Evolutionary conservation across 257 asterid species (phyloP).

Genomic region (Rehmannia glutinosa): DNA sequence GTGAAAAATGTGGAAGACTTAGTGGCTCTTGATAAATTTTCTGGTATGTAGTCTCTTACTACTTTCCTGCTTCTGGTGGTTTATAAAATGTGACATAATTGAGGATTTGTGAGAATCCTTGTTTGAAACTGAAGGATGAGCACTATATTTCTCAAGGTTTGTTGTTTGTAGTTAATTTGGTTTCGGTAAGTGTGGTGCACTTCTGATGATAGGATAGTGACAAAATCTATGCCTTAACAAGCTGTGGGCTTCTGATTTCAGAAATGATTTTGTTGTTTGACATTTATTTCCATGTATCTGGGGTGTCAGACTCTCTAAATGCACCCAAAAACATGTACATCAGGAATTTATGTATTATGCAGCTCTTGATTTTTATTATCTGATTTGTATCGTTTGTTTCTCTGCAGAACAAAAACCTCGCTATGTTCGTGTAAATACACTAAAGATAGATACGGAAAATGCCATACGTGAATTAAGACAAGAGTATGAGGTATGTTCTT

Average conservation of each 20-base stretch:
- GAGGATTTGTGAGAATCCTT: background rate
- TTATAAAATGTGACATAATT: background rate
- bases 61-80: background rate
- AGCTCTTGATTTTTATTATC: background rate
- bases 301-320: background rate
- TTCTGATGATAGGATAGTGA: background rate
- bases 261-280: background rate
- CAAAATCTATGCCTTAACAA: background rate
- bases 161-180: background rate
- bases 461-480: conserved; percentile 54
- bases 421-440: conserved; percentile 87
- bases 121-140: background rate
- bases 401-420: conserved; percentile 79
- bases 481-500: conserved; percentile 47
- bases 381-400: background rate
- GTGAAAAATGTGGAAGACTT: conserved; percentile 55
- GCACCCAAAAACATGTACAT: background rate
- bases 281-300: no score
- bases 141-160: background rate
- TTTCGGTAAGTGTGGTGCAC: background rate
- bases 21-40: conserved; percentile 45
- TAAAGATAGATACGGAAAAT: conserved; percentile 56
- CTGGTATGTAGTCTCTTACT: conserved; percentile 39
- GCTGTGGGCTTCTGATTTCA: background rate
- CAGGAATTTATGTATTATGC: background rate